Percentiles rank a stretch among this genome's conserved stretches.
Evolutionary conservation across 108 stramenopile genomes (phyloP).

Genomic region (Phaeodactylum tricornutum): DNA sequence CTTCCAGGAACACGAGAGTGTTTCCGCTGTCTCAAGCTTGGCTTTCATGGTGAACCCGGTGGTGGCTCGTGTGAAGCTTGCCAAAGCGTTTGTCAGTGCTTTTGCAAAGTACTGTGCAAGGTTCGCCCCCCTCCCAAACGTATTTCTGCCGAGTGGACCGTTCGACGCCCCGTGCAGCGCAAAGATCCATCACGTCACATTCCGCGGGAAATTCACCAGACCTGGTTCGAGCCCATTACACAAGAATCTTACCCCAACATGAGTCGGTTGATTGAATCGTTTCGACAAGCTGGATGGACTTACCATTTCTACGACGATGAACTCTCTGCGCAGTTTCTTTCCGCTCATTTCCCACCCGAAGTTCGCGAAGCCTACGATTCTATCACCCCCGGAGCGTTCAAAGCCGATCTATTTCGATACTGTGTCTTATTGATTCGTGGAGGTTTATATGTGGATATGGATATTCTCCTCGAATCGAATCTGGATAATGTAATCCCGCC

Average conservation of each 20-base stretch:
- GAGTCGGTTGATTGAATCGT: conserved; percentile 45
- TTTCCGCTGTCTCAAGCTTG: not conserved
- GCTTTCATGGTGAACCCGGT: not conserved
- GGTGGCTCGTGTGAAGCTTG: not conserved
- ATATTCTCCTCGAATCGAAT: conserved; percentile 49
- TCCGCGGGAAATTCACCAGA: conserved; percentile 59
- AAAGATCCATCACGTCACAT: conserved; percentile 16
- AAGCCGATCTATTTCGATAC: conserved; percentile 63
- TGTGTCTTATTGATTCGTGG: conserved; percentile 55
- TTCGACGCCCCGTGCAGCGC: not conserved
- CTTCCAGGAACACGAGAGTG: not conserved
- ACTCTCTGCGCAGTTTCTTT: conserved; percentile 33
- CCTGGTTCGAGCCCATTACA: conserved; percentile 55
- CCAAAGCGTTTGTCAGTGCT: conserved; percentile 3
- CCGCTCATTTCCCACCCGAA: conserved; percentile 46
- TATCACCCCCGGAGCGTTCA: conserved; percentile 32
- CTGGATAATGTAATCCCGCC: conserved; percentile 36
- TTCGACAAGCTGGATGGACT: conserved; percentile 47
- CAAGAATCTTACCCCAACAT: conserved; percentile 60
- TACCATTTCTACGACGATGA: conserved; percentile 53
- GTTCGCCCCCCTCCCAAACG: conserved; percentile 6
- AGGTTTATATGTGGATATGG: conserved; percentile 61
- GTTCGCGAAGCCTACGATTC: conserved; percentile 49
- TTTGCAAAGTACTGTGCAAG: conserved; percentile 4
- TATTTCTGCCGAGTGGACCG: not conserved